Evolutionary conservation across 345 rosid species (phyloP).

Genomic region (Leavenworthia alabamica): DNA sequence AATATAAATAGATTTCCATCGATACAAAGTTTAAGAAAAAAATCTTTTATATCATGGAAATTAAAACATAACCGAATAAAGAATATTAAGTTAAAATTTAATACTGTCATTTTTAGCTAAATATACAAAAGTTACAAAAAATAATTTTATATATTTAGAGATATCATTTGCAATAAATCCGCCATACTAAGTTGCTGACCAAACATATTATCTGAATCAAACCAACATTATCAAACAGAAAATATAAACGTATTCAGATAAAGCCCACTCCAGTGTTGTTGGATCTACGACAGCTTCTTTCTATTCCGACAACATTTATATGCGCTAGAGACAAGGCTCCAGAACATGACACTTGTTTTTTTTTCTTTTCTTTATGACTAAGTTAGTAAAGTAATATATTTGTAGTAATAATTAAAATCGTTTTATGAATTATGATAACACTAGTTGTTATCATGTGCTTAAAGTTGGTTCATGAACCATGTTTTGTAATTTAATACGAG

Average conservation of each 20-base stretch:
- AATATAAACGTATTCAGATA: neutral
- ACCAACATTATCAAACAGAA: no score
- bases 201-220: neutral
- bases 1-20: neutral
- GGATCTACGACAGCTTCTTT: conserved; percentile 21
- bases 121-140: no score
- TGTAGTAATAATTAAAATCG: neutral
- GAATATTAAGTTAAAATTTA: no score
- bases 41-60: no score
- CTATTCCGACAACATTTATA: conserved; percentile 2
- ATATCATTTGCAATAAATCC: no score
- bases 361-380: neutral
- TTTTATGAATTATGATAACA: neutral
- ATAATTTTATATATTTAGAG: no score
- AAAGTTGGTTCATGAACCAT: conserved; percentile 19
- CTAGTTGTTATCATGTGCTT: conserved; percentile 29
- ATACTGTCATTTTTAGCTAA: no score
- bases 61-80: no score
- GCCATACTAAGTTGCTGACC: no score
- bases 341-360: conserved; percentile 4
- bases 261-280: conserved; percentile 23
- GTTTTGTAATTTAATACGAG: conserved; percentile 12
- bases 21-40: no score
- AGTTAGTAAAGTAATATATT: neutral
- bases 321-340: conserved; percentile 15